Evolutionary conservation across 208 protist species (phyloP).

Genomic region (Trypanosoma grayi): DNA sequence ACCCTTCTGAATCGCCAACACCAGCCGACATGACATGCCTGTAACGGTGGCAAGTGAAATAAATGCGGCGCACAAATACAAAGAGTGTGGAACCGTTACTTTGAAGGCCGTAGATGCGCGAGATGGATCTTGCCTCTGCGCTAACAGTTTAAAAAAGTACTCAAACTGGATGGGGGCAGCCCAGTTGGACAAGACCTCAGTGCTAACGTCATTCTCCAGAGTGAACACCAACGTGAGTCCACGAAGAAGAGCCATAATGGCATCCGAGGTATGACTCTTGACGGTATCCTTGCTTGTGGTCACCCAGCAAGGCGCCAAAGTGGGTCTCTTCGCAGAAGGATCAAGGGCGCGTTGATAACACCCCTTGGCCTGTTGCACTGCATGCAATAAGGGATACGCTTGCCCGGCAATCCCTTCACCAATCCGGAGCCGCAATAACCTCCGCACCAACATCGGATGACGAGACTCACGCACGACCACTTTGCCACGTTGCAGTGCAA

Average conservation of each 20-base stretch:
- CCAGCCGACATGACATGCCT: conserved; percentile 43
- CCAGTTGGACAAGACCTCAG: conserved; percentile 20
- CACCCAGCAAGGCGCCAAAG: conserved; percentile 34
- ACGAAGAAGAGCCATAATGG: conserved; percentile 22
- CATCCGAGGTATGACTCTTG: conserved; percentile 28
- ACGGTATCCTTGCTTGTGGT: conserved; percentile 29
- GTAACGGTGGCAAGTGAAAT: conserved; percentile 43
- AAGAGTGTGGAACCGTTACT: conserved; percentile 21
- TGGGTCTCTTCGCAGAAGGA: background rate
- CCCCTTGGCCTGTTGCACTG: conserved; percentile 20
- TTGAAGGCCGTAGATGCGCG: background rate
- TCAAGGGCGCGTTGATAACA: conserved; percentile 14
- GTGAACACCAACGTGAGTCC: conserved; percentile 23
- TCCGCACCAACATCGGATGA: conserved; percentile 49
- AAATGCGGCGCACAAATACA: conserved; percentile 30
- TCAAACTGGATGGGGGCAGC: conserved; percentile 12
- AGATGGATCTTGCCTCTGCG: conserved; percentile 1
- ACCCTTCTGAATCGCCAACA: conserved; percentile 30
- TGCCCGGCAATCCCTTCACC: conserved; percentile 1
- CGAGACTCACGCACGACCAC: conserved; percentile 56
- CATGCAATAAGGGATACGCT: conserved; percentile 36
- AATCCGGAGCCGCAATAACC: conserved; percentile 36
- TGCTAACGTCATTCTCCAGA: conserved; percentile 3
- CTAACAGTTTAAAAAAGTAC: conserved; percentile 16
- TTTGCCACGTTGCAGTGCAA: conserved; percentile 47